A percentile compares a stretch with the other conserved stretches of the same genome.
Evolutionary conservation across 371 early-diverging fungal species (phyloP).

Genomic region (Mucor velutinosus): DNA sequence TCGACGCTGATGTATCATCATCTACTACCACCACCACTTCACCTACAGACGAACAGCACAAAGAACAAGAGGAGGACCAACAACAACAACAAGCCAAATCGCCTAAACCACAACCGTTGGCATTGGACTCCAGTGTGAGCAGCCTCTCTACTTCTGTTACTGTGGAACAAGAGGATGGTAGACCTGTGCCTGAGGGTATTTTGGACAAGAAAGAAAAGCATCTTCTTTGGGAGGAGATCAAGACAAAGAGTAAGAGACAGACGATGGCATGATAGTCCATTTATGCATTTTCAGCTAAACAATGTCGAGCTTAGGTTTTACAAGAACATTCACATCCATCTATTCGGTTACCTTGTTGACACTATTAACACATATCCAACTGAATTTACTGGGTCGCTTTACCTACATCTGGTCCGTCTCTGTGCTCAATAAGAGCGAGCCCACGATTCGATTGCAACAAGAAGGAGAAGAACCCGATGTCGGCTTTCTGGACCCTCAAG

Average conservation of each 20-base stretch:
- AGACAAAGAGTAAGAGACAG: slow-evolving; percentile 65
- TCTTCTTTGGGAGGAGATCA: slow-evolving; percentile 89
- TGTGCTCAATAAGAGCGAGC: slow-evolving; percentile 54
- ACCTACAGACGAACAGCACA: slow-evolving; percentile 1
- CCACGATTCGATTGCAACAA: slow-evolving; percentile 51
- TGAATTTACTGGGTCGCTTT: slow-evolving; percentile 89
- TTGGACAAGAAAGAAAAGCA: slow-evolving; percentile 63
- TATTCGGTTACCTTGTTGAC: slow-evolving; percentile 84
- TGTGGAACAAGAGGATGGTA: slow-evolving; percentile 7
- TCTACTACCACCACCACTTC: background rate
- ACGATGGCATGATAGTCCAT: no score
- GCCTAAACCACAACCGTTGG: background rate
- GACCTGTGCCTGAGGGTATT: slow-evolving; percentile 27
- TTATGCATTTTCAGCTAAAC: background rate
- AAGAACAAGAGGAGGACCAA: background rate
- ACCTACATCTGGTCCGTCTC: slow-evolving; percentile 90
- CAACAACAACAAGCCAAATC: background rate
- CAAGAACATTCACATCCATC: slow-evolving; percentile 77
- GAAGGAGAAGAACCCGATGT: slow-evolving; percentile 42
- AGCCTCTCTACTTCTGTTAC: slow-evolving; percentile 26
- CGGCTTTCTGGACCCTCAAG: slow-evolving; percentile 52
- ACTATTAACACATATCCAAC: slow-evolving; percentile 81
- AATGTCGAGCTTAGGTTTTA: slow-evolving; percentile 59
- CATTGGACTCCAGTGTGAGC: slow-evolving; percentile 30
- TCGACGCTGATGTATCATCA: background rate